A percentile compares a stretch with the other conserved stretches of the same genome.
Evolutionary conservation across 768 basidiomycete species (phyloP).

Genomic region (Xerocomus brunneocitrinus): DNA sequence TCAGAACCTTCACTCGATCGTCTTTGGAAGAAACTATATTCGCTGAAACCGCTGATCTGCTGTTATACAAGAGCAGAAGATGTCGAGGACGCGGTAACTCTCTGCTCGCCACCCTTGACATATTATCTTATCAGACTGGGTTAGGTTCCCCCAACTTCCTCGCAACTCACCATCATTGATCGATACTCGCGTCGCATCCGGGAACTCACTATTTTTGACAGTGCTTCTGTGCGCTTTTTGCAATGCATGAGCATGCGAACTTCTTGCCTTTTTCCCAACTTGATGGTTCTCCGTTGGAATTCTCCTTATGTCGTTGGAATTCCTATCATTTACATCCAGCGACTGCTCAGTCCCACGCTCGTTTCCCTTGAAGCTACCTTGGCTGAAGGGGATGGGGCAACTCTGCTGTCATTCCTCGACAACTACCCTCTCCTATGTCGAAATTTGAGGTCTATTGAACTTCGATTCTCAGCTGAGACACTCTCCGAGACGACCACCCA

Average conservation of each 20-base stretch:
- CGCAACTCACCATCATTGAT: constrained; percentile 4
- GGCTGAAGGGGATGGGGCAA: constrained; percentile 2
- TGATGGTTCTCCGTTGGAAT: constrained; percentile 5
- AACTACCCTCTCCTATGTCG: constrained; percentile 1
- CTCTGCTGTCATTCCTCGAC: constrained; percentile 9
- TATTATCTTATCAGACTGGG: background rate
- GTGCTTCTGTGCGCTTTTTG: constrained; percentile 1
- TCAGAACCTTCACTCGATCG: constrained; percentile 9
- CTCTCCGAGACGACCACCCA: background rate
- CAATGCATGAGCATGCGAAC: constrained; percentile 1
- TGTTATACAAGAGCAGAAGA: constrained; percentile 1
- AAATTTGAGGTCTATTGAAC: constrained; percentile 1
- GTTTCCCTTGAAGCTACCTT: background rate
- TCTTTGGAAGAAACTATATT: constrained; percentile 6
- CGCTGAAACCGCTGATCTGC: constrained; percentile 11
- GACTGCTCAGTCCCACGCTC: constrained; percentile 11
- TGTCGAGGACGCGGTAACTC: background rate
- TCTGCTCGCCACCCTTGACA: background rate
- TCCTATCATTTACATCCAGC: constrained; percentile 5
- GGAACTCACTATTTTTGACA: background rate
- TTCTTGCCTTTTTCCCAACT: constrained; percentile 7
- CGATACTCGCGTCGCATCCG: constrained; percentile 6
- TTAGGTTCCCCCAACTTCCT: constrained; percentile 5
- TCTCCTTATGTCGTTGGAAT: background rate
- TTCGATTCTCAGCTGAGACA: background rate